Conservation (phyloP, 192 early-diverging fungal species). For the Backusella liffmaniae region DNA sequence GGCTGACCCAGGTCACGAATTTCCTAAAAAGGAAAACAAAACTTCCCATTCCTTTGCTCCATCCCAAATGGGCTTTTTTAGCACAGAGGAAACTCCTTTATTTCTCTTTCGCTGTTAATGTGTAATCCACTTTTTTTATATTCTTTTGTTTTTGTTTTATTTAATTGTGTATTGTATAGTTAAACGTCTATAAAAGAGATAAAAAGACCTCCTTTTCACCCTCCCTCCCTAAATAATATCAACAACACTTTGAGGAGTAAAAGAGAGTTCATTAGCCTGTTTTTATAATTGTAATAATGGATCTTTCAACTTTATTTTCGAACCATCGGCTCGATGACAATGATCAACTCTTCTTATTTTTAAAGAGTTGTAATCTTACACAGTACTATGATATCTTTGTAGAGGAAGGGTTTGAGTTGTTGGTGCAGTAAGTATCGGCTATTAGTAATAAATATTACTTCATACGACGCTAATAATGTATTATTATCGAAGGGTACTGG, state of each 20-base stretch:
- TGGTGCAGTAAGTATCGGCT: constrained; percentile 26
- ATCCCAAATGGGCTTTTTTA: neutral
- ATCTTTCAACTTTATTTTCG: neutral
- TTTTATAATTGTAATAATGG: neutral
- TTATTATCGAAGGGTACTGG: constrained; percentile 25
- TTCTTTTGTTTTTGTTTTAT: neutral
- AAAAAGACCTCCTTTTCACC: neutral
- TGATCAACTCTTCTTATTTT: constrained; percentile 17
- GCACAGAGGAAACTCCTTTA: neutral
- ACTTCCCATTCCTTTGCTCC: neutral
- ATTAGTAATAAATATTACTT: neutral
- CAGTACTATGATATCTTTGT: constrained; percentile 38
- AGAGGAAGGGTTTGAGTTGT: constrained; percentile 40
- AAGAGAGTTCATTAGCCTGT: neutral
- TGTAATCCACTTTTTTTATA: neutral
- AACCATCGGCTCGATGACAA: neutral
- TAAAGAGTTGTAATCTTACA: constrained; percentile 20
- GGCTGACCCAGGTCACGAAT: neutral
- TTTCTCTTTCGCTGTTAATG: neutral
- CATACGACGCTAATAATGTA: neutral
- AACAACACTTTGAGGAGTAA: neutral
- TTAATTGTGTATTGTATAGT: neutral
- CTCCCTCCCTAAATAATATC: neutral
- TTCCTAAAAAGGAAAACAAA: neutral
- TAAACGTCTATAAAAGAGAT: neutral